Base-by-base conservation (phyloP, 2,329 filamentous ascomycete genomes). In the Aspergillus udagawae region DNA sequence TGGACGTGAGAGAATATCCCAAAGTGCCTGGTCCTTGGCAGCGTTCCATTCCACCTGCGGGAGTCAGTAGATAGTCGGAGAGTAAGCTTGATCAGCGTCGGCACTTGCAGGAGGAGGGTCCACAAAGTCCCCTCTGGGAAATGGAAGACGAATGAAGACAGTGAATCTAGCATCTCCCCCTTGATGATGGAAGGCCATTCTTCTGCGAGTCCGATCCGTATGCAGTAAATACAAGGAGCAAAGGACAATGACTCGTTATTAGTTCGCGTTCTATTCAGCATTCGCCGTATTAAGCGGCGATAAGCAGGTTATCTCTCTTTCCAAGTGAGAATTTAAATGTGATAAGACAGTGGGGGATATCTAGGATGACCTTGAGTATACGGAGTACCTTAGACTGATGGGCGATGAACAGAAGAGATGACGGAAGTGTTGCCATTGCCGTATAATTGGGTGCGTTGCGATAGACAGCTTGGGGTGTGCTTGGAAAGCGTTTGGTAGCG, bases 61-160 rank as follows among this genome's bases (percentile, higher is more conserved):
- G 60, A 29, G 54, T 60, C 32, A 68, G 65, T 55, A 23, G 21
- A 51, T 61, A 58, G 56, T 63, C 56, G 51, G 29, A 47, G 7
- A 21, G 32, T 27, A 52, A 17, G 20, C 27, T 44, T 38, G 7
- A 42, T 21, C 10, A 55, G 9, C 28, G 42, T 25, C 52, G 53
- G 47, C 32, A 72, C 83, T 72, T 82, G 92, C 92, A 63, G 88
- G 87, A 49, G 91, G 89, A 56, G 94, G 94, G 75, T 99, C 93
- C 60, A 92, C 84, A 77, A 99, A 99, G 67, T 90, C 86, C 44
- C 89, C 89, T 56, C 94, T 85, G 38, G 88, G 85, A 68, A 96
- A 95, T 25, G 94, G 94, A n/a, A 97, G 83, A 61, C 92, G 84
- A 62, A 99, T 85, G 68, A 96, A 90, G 58, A 96, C 87, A 14